Base-by-base conservation (phyloP, 495 filamentous ascomycete genomes). In the Tuber umbilicatum region DNA sequence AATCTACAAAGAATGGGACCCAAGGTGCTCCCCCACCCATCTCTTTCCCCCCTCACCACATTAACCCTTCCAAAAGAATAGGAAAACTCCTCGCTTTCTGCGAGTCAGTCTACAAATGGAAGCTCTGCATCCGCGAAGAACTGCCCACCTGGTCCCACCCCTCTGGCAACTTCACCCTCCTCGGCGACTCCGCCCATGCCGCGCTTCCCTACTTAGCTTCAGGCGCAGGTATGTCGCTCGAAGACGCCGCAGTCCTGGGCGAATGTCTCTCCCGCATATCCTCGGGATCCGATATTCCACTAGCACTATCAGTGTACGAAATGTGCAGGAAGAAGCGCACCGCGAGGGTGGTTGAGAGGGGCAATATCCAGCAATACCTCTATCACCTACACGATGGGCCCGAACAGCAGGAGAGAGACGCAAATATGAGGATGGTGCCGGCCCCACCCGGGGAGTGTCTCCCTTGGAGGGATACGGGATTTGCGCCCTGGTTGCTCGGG, bases 141-240 rank as follows among this genome's bases (percentile, higher is more conserved):
- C 80, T 91, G 10, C 84, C 86, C n/a, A 82, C 83, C 50, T 91
- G 89, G 90, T 84, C 85, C 9, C 87, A 89, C 73, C 82, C 86
- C 1, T 84, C 79, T 73, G 87, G 76, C 39, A 86, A 79, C 80
- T 89, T 91, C 70, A 89, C 87, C 12, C 80, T 92, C 64, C 85
- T 92, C 35, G 90, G 90, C 37, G 90, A 92, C 79, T 87, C 90
- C 9, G 90, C 89, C 70, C 90, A 92, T 76, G 89, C 90, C 5
- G 91, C 89, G 79, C 86, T 91, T 73, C 89, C 89, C 5, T 90
- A 90, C 82, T 81, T 90, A 5, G 86, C 86, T 10, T 79, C 77
- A 0, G 78, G 86, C 0, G 87, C 87, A 9, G 87, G 87, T 67
- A 87, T 86, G 73, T 83, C 84, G 10, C 74, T 88, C 0, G 87